A percentile compares a stretch with the other conserved stretches of the same genome.
Conservation (phyloP, 176 grass and related monocot species). For the Chrysopogon serrulatus region DNA sequence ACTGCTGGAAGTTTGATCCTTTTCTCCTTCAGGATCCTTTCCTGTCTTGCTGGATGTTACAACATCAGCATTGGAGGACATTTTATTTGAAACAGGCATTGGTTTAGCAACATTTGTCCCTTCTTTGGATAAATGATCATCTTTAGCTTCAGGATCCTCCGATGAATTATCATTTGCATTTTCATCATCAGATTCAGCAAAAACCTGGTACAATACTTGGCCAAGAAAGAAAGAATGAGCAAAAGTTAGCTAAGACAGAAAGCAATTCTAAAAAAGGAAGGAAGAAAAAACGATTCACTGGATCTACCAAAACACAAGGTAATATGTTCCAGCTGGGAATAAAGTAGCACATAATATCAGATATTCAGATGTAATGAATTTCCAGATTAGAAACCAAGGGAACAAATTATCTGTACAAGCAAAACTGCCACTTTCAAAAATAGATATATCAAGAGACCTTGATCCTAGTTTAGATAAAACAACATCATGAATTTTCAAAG, state of each 20-base stretch:
- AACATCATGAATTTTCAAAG: neutral
- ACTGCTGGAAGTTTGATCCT: slow-evolving; percentile 34
- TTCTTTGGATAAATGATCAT: slow-evolving; percentile 47
- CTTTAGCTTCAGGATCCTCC: slow-evolving; percentile 30
- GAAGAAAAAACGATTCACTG: neutral
- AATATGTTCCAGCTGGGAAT: neutral
- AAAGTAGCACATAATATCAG: neutral
- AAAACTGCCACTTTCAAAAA: neutral
- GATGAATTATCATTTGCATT: slow-evolving; percentile 37
- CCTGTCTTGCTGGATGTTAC: slow-evolving; percentile 29
- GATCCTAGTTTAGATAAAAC: neutral
- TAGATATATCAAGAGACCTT: neutral
- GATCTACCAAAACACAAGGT: slow-evolving; percentile 1
- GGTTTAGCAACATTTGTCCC: slow-evolving; percentile 40
- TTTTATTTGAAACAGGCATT: slow-evolving; percentile 22
- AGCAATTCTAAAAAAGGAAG: neutral
- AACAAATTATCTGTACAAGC: neutral
- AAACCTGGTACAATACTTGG: slow-evolving; percentile 39
- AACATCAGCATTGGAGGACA: slow-evolving; percentile 30
- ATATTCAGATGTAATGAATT: neutral
- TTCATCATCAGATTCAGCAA: slow-evolving; percentile 64
- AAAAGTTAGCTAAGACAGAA: slow-evolving; percentile 9
- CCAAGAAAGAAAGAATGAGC: neutral
- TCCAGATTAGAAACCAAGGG: neutral
- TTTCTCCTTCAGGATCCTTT: slow-evolving; percentile 24